phyloP scores from a whole-genome alignment of 106 monocot species.

The Narthecium ossifragum region DNA sequence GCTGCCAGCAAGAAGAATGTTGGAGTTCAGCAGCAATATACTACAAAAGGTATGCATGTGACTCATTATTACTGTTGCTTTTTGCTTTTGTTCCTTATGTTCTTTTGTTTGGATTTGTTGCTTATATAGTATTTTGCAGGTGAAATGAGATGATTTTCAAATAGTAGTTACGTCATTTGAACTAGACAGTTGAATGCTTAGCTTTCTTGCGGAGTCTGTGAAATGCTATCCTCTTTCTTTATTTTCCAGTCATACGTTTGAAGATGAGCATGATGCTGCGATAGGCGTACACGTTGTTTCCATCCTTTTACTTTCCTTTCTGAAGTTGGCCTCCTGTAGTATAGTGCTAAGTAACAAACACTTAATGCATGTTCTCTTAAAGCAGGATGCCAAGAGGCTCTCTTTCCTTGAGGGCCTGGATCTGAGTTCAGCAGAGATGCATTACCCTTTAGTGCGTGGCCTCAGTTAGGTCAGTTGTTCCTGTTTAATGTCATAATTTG shows the following conservation, averaged over 20 bases:
- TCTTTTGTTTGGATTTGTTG: background rate
- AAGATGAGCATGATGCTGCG: conserved; percentile 25
- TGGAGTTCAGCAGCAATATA: conserved; percentile 23
- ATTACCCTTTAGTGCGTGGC: conserved; percentile 39
- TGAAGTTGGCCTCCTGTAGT: conserved; percentile 33
- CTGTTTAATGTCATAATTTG: conserved; percentile 35
- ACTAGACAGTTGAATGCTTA: conserved; percentile 5
- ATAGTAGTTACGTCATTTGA: background rate
- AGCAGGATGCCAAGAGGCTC: conserved; percentile 52
- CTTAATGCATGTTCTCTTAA: conserved; percentile 60
- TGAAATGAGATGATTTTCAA: background rate
- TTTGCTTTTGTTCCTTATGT: background rate
- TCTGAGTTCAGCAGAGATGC: conserved; percentile 58
- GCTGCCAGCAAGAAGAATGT: conserved; percentile 58
- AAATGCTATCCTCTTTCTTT: conserved; percentile 3
- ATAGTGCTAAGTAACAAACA: conserved; percentile 18
- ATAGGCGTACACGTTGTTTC: conserved; percentile 20
- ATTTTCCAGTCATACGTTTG: conserved; percentile 4
- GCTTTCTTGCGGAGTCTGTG: background rate
- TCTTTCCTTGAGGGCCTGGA: conserved; percentile 44
- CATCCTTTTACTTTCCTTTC: conserved; percentile 35
- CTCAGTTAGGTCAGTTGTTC: conserved; percentile 62
- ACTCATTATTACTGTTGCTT: background rate
- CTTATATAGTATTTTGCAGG: conserved; percentile 11
- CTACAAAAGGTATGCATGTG: conserved; percentile 27